phyloP scores from a whole-genome alignment of 2,329 filamentous ascomycete species.

The Nemania sp. region DNA sequence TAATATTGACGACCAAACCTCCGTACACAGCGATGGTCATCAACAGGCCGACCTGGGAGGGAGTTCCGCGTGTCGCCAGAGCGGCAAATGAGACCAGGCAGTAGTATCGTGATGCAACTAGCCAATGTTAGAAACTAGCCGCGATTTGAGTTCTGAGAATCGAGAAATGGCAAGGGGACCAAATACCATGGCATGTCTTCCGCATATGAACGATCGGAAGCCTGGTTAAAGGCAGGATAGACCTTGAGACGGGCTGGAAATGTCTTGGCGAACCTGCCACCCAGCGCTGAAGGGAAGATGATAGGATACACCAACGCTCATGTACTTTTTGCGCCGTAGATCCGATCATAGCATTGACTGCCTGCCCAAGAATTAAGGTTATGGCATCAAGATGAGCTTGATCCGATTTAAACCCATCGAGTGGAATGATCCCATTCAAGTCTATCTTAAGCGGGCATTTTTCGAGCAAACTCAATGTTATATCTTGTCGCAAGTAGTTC shows the following conservation, averaged over 20 bases:
- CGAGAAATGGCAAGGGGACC: background rate
- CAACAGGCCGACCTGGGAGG: constrained; percentile 14
- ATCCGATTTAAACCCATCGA: constrained; percentile 28
- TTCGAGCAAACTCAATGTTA: constrained; percentile 55
- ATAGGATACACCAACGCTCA: constrained; percentile 29
- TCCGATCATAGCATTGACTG: constrained; percentile 47
- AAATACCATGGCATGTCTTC: constrained; percentile 48
- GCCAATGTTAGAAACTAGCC: constrained; percentile 2
- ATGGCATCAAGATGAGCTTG: constrained; percentile 46
- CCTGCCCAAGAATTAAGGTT: constrained; percentile 47
- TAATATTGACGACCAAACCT: background rate
- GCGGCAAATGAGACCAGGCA: constrained; percentile 44
- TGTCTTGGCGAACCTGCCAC: constrained; percentile 36
- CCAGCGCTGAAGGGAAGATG: constrained; percentile 39
- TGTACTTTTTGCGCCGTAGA: background rate
- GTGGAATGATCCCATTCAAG: constrained; percentile 30
- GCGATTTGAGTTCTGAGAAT: background rate
- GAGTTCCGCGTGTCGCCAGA: constrained; percentile 28
- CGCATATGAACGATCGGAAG: constrained; percentile 48
- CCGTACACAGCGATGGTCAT: constrained; percentile 4
- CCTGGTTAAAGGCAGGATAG: constrained; percentile 9
- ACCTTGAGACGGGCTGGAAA: constrained; percentile 40
- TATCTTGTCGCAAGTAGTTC: constrained; percentile 57
- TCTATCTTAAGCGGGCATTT: constrained; percentile 48
- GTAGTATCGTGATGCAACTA: constrained; percentile 50